Evolutionary conservation across 441 rosid genomes (phyloP), one percentile per base, ranked within the genome.

Genomic region (Populus hybrid): DNA sequence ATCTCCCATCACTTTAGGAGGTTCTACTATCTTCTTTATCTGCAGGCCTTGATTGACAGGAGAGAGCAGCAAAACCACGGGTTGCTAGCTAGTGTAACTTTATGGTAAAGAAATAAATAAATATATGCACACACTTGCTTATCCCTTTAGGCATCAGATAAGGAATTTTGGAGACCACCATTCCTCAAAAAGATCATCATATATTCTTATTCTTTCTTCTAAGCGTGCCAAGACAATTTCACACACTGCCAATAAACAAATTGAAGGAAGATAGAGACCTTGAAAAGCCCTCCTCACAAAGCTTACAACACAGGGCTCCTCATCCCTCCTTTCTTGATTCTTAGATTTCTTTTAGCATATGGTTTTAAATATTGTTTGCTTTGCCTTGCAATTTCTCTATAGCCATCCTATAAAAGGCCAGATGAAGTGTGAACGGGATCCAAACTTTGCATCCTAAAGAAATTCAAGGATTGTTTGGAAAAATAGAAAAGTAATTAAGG

Each of bases 141-240:
- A 69, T 86, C 75, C 26, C 66, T 34, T 8, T 16, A 71, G 68
- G 40, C 46, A 36, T 8, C 67, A 82, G 83, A 83, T 72, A 76
- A 83, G 83, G 84, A 79, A 79, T 63, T 78, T 71, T 72, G 66
- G 73, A 74, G 79, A 76, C 81, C 84, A 77, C 82, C 81, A 67
- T 59, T 35, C 53, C 7, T 18, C 35, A 14, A 63, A 72, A 46
- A 75, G 35, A 30, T 72, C 38, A 67, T 64, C 42, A 74, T 24
- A 72, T 83, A 82, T 85, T 87, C 85, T 79, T 74, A 76, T 84
- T 84, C 86, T 84, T 82, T 72, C 74, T 77, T 78, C 67, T 0
- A 21, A 42, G 72, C 77, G 77, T 78, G 73, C 77, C 42, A 79
- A 79, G 73, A 38, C 83, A 74, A 74, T 75, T 85, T 85, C 85